phyloP scores from a whole-genome alignment of 169 alveolate species.

The Plasmodium malariae region DNA sequence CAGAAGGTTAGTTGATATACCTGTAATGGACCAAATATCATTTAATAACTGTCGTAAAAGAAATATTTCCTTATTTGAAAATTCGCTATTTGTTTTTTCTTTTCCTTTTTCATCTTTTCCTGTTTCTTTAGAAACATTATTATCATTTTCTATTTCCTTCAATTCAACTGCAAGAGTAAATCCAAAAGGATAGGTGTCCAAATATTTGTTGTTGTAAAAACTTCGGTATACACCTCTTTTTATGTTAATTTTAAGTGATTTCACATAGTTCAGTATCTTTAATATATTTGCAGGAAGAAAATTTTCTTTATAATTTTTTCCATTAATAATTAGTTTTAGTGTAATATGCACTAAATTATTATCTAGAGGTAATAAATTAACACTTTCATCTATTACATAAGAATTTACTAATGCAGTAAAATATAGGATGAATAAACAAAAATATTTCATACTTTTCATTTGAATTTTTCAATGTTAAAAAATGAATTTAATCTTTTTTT shows the following conservation, averaged over 20 bases:
- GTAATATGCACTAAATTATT: constrained; percentile 59
- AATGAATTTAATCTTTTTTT: not conserved
- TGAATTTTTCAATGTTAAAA: constrained; percentile 6
- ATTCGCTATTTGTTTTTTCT: constrained; percentile 59
- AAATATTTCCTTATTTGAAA: constrained; percentile 68
- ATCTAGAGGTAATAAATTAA: constrained; percentile 50
- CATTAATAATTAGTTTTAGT: constrained; percentile 62
- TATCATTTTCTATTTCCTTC: constrained; percentile 22
- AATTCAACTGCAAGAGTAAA: constrained; percentile 67
- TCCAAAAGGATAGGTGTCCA: constrained; percentile 74
- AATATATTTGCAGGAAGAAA: constrained; percentile 62
- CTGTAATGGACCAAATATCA: constrained; percentile 75
- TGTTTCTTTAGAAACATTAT: constrained; percentile 1
- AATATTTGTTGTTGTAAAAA: constrained; percentile 66
- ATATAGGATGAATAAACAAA: constrained; percentile 31
- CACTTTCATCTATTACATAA: constrained; percentile 63
- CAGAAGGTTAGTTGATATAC: constrained; percentile 67
- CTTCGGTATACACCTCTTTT: constrained; percentile 73
- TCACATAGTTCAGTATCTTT: constrained; percentile 62
- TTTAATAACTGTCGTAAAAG: constrained; percentile 45
- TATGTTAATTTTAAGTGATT: constrained; percentile 70
- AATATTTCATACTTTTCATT: constrained; percentile 58
- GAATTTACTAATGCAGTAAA: constrained; percentile 46
- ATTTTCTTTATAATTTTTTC: constrained; percentile 63
- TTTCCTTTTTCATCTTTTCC: too few relatives aligned